A percentile compares a stretch with the other conserved stretches of the same genome.
phyloP scores from a whole-genome alignment of 148 eudicot genomes.

The Spergularia bocconei region DNA sequence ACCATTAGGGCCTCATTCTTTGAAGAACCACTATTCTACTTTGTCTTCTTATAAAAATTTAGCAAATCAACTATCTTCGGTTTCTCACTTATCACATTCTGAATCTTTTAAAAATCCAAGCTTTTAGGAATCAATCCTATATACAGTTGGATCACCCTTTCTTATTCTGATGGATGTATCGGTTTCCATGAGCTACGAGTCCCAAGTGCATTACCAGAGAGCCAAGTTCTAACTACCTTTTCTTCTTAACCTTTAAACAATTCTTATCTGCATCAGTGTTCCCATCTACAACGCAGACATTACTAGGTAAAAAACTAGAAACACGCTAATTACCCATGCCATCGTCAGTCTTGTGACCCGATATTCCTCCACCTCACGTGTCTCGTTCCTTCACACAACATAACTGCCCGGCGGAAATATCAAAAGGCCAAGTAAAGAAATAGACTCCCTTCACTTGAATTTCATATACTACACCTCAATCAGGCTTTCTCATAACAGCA shows the following conservation, averaged over 20 bases:
- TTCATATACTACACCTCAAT: neutral
- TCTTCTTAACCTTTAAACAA: conserved; percentile 23
- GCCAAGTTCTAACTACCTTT: conserved; percentile 7
- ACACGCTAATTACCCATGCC: neutral
- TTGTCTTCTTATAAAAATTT: neutral
- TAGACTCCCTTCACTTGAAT: neutral
- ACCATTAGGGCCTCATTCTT: neutral
- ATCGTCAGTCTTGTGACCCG: neutral
- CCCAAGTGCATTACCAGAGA: conserved; percentile 15
- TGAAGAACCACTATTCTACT: neutral
- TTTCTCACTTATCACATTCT: neutral
- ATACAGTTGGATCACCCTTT: conserved; percentile 10
- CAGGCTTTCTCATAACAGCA: neutral
- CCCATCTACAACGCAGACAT: conserved; percentile 20
- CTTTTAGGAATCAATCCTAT: conserved; percentile 18
- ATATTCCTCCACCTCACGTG: neutral
- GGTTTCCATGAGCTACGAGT: conserved; percentile 18
- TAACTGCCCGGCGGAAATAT: neutral
- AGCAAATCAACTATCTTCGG: neutral
- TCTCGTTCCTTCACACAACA: conserved; percentile 7
- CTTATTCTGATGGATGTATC: conserved; percentile 13
- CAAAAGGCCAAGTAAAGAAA: neutral
- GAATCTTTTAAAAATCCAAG: conserved; percentile 10
- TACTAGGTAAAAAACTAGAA: neutral
- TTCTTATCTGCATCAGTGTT: conserved; percentile 26